Conservation (phyloP, 805 yeast genomes). For the Yarrowia sp. region DNA sequence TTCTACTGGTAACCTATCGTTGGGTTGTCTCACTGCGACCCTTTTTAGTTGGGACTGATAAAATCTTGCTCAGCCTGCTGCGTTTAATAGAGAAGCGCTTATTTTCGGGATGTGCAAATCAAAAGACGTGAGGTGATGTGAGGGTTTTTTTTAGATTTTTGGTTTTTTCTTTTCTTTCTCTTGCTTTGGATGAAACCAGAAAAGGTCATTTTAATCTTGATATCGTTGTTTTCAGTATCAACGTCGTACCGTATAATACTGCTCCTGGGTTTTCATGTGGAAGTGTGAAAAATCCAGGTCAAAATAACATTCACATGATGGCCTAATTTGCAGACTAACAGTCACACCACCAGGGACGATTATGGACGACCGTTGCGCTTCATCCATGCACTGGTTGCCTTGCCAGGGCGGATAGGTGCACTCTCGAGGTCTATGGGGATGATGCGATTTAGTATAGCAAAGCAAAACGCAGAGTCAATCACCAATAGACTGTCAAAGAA, state of each 20-base stretch:
- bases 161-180: background rate
- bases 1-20: no score
- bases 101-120: conserved; percentile 1
- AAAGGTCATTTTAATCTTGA: background rate
- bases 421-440: background rate
- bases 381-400: background rate
- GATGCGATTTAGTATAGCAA: conserved; percentile 11
- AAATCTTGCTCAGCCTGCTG: conserved; percentile 2
- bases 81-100: conserved; percentile 12
- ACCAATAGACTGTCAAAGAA: background rate
- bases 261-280: background rate
- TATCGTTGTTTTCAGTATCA: no score
- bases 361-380: background rate
- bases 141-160: background rate
- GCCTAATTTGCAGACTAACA: background rate
- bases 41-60: no score
- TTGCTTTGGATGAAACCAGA: background rate
- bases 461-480: background rate
- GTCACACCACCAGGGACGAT: conserved; percentile 5
- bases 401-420: background rate
- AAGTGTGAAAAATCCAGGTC: no score
- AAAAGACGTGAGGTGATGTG: background rate
- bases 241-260: no score
- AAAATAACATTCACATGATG: background rate
- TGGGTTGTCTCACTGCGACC: no score